Base-by-base conservation (phyloP, 805 yeast species). In the Metschnikowia reukaufii region DNA sequence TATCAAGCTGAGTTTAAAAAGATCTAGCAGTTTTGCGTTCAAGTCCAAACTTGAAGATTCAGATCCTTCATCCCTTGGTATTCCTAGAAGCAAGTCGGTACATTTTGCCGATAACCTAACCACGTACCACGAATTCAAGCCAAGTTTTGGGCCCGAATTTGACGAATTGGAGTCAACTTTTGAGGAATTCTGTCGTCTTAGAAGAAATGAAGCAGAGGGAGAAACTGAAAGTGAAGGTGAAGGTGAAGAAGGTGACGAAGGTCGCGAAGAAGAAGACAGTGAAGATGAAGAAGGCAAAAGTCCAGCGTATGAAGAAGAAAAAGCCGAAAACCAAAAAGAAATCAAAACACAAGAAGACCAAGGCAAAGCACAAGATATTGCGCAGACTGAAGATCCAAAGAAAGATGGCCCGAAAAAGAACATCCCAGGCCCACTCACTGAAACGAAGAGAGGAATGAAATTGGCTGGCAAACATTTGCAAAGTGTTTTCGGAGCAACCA, bases 31-130 rank as follows among this genome's bases (percentile, higher is more conserved):
- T 21, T 51, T 51, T 37, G 44, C 51, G 16, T 37, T 41, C 45
- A 41, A 43, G 31, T 21, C 45, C 13, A 36, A 37, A 8, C 27
- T 17, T 15, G 42, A 33, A 9, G 37, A 30, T 4, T 13, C 27
- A 16, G 42, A 41, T 4, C 23, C 23, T 12, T 4, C 38, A 4
- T 18, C 45, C 4, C 37, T 36, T 23, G 23, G 21, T 6, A 6
- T 52, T 12, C 52, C 55, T 9, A 41, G 50, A 32, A 53, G 57
- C 42, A 51, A 52, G 41, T 53, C 57, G 13, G 57, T 53, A 12
- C 57, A 53, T 36, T 53, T 53, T 29, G 57, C 53, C 12, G 55
- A 53, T 12, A 39, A 48, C 19, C 39, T 50, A 33, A 39, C 47
- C 31, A 50, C 48, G 17, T 44, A 46, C 32, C 53, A 47, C 39